Evolutionary conservation across 2,329 filamentous ascomycete species (phyloP), one percentile per base, ranked within the genome.

Genomic region (Microsporum audouinii): DNA sequence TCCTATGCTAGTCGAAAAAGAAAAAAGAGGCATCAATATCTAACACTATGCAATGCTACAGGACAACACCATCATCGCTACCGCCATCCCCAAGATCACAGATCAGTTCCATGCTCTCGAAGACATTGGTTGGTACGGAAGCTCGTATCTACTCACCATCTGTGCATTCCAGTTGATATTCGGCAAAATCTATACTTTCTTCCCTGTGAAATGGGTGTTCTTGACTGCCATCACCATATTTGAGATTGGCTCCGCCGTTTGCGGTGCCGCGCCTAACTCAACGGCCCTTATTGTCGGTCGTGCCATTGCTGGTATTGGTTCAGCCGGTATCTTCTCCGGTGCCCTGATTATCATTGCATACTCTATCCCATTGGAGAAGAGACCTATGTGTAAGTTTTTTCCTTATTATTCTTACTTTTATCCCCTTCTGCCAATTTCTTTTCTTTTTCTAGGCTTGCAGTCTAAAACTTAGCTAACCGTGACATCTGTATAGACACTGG

Each of bases 101-200:
- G 72, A 78, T 63, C 68, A 78, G 36, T 80, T 80, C 65, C 68
- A 78, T 39, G 75, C 76, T 2, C 68, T 78, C 39, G 68, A 71
- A 3, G 77, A 80, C 61, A 72, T 80, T 5, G 76, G 76, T 36
- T 80, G 78, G 78, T 80, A 80, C 63, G 75, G 75, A 33, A 75
- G 72, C 49, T 70, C 75, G 2, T 78, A 78, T 63, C 67, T 78
- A 5, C 67, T 80, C 27, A 77, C 76, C 0, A 73, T 70, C 3
- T 75, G 73, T 62, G 70, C 75, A 2, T 72, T 78, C 60, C 73
- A 74, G 39, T 66, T 78, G 17, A 68, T 72, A 4, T 77, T 76
- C 56, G 78, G 77, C 33, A 74, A 75, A 64, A 60, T 78, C 1
- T 78, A 77, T 66, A 75, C 71, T 0, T 74, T 76, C 67, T 77